Base-by-base conservation (phyloP, 805 yeast species). In the Candida tallmaniae region DNA sequence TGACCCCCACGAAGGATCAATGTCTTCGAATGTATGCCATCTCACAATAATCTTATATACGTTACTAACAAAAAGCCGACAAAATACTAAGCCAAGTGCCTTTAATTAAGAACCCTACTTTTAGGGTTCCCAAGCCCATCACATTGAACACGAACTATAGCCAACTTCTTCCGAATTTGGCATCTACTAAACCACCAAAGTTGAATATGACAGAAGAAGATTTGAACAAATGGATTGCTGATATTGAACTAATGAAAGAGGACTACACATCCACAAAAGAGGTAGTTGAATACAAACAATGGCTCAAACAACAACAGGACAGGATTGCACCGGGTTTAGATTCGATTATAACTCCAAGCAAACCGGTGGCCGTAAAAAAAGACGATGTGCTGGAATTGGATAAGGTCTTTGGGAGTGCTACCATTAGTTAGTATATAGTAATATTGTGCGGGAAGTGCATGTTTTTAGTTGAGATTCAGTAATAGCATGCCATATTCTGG, bases 91-190 rank as follows among this genome's bases (percentile, higher is more conserved):
- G 69, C 23, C 77, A 76, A 40, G 69, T 78, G 0, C 83, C 83
- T 0, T 62, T 78, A 25, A 68, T 74, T 11, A 59, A 70, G 24
- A 74, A 77, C 37, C 81, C 78, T 3, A 56, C 58, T 17, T 66
- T 56, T 41, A 69, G 64, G 36, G 74, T 78, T 1, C 82, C 83
- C 12, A 71, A 65, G 39, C 72, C 81, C 0, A 66, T 77, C 10
- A 67, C 75, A 5, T 58, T 78, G 23, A 74, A 78, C 23, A 53
- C 66, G 21, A 69, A 69, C 41, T 78, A 71, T 51, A 57, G 54
- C 12, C 60, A 60, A 39, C 43, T 66, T 16, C 46, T 65, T 15
- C 62, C 69, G 4, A 52, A 60, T 14, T 40, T 66, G 14, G 41
- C 60, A 6, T 52, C 62, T 1, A 60, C 59, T 16, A 44, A 60